A percentile compares a stretch with the other conserved stretches of the same genome.
Evolutionary conservation across 2,329 filamentous ascomycete species (phyloP).

Genomic region (Aureobasidium pullulans): DNA sequence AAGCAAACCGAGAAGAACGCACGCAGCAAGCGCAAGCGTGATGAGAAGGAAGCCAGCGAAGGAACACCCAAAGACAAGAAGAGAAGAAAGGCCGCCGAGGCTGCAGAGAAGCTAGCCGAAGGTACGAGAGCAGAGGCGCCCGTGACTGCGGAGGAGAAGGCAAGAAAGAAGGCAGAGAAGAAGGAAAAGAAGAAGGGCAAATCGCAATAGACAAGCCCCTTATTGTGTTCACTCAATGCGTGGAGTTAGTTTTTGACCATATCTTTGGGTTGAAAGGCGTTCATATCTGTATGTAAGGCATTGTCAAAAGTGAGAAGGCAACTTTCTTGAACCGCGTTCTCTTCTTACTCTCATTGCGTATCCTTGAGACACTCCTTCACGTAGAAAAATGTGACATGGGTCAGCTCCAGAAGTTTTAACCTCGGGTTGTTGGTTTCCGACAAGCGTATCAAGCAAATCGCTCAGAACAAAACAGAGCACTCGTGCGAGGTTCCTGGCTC

Average conservation of each 20-base stretch:
- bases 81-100: slow-evolving; percentile 27
- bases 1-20: slow-evolving; percentile 18
- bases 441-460: no score
- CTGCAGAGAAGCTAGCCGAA: slow-evolving; percentile 14
- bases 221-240: neutral
- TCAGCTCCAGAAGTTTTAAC: no score
- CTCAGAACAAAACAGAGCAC: no score
- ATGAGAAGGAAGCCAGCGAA: slow-evolving; percentile 25
- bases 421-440: no score
- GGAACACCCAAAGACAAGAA: slow-evolving; percentile 32
- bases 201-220: neutral
- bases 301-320: neutral
- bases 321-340: neutral
- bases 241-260: neutral
- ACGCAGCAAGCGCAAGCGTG: slow-evolving; percentile 33
- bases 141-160: slow-evolving; percentile 27
- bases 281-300: neutral
- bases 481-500: no score
- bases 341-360: no score
- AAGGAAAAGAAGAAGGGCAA: slow-evolving; percentile 26
- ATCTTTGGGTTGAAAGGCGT: neutral
- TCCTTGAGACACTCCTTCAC: no score
- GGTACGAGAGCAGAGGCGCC: slow-evolving; percentile 16
- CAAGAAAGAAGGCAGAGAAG: slow-evolving; percentile 29
- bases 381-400: no score